Base-by-base conservation (phyloP, 495 filamentous ascomycete genomes). In the Copromyces sp. region DNA sequence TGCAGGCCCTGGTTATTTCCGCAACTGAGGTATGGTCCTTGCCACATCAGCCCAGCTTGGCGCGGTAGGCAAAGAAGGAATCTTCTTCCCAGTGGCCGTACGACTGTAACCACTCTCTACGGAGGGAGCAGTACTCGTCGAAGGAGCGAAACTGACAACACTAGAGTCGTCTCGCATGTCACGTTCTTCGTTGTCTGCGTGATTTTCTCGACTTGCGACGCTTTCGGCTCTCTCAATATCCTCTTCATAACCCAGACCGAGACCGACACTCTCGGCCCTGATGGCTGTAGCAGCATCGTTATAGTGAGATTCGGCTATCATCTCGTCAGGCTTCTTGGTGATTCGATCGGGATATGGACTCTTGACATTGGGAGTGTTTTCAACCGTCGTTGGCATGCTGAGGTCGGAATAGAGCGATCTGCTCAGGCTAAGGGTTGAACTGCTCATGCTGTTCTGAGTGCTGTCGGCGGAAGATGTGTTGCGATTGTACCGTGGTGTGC, bases 21-120 rank as follows among this genome's bases (percentile, higher is more conserved):
- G 41, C 17, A 37, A 61, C 14, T 32, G 53, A 8, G 53, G 53
- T 32, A 35, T 35, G 29, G 53, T 47, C 69, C 69, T 69, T 11
- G 78, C 79, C 4, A 81, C 78, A 69, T 80, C 80, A 9, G 80
- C 80, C 80, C 80, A 81, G 42, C 80, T 81, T 69, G 76, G 71
- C 2, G 73, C 77, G 39, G 79, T 81, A 9, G 79, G 80, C 59
- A 81, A 38, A 3, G 75, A 39, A 39, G 80, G 80, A 17, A 78
- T 65, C 40, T 65, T 73, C 7, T 75, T 39, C n/a, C 17, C 12
- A 61, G 24, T 40, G 2, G 45, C 59, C 3, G 47, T 71, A 80
- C 68, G 78, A 80, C 40, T 77, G 4, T 14, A 68, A 65, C 24
- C 74, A 75, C n/a, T 73, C 69, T 11, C 73, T 72, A 35, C 69